Conservation (phyloP, 1,284 basidiomycete genomes). For the Pisolithus thermaeus region DNA sequence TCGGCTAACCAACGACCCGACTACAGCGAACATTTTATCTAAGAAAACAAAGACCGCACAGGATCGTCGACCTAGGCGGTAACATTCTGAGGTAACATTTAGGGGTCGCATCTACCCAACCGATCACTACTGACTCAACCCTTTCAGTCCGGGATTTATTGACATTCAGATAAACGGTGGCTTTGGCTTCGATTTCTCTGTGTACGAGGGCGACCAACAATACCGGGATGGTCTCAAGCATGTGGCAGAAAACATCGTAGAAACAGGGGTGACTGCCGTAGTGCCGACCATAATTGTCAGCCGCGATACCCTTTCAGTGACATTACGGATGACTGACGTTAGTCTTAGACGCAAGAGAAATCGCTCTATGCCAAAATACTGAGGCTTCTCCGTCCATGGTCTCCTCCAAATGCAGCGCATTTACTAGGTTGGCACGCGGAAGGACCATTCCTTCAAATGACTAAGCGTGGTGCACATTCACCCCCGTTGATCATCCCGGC, state of each 20-base stretch:
- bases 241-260: constrained; percentile 71
- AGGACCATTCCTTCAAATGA: constrained; percentile 79
- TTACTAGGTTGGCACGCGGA: constrained; percentile 86
- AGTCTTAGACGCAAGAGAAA: constrained; percentile 63
- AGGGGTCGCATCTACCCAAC: not conserved
- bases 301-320: constrained; percentile 7
- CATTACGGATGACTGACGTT: not conserved
- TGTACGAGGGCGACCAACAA: constrained; percentile 59
- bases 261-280: constrained; percentile 89
- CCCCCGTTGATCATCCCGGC: constrained; percentile 65
- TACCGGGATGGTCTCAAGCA: constrained; percentile 67
- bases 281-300: constrained; percentile 75
- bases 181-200: constrained; percentile 86
- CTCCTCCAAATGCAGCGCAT: constrained; percentile 55
- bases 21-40: constrained; percentile 52
- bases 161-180: constrained; percentile 86
- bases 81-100: constrained; percentile 61
- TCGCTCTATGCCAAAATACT: constrained; percentile 66
- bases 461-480: constrained; percentile 78
- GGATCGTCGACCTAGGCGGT: constrained; percentile 60
- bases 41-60: constrained; percentile 54
- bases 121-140: constrained; percentile 9
- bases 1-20: not conserved
- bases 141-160: constrained; percentile 63
- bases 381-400: constrained; percentile 56